Base-by-base conservation (phyloP, 2,329 filamentous ascomycete species). In the Cercospora brassicicola region DNA sequence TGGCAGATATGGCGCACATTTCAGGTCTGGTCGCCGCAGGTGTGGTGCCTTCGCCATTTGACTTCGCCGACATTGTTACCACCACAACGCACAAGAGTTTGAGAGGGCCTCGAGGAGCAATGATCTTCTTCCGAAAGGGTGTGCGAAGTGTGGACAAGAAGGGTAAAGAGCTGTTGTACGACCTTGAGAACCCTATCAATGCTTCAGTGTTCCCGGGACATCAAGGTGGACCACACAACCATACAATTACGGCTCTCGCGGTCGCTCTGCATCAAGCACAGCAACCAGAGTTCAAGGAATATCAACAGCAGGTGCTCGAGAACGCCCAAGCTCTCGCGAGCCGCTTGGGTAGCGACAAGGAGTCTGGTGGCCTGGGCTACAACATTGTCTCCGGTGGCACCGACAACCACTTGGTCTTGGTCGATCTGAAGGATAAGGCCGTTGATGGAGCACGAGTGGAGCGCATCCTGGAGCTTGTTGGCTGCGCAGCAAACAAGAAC, bases 401-500 rank as follows among this genome's bases (percentile, higher is more conserved):
- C 28, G 95, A 99, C 83, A 98, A 97, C 84, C 95, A 99, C 82
- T 90, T 99, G 72, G 91, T 99, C 10, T 87, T 99, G 18, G 85
- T 95, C 59, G 95, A 99, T 80, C 87, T 99, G 61, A 96, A 96
- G 83, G 89, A 92, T 42, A 91, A 95, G 78, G 86, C 86, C 67
- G 89, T 99, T 69, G 95, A 99, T 77, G 94, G 94, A 75, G 94
- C 95, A 65, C 93, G 95, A 81, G 91, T 98, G 51, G 95, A 99
- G 87, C 90, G 92, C 66, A 90, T 99, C 67, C 89, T 99, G 18
- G 95, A 99, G 86, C 91, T 96, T 80, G 95, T 97, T 82, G 96
- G 96, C 85, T 96, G 98, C 62, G 95, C 95, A n/a, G 91, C 92
- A 79, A 99, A 99, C 86, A 99, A 99, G 87, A 99, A 99, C 84